A percentile compares a stretch with the other conserved stretches of the same genome.
Evolutionary conservation across 1,284 basidiomycete species (phyloP).

Genomic region (Rhodotorula sp.): DNA sequence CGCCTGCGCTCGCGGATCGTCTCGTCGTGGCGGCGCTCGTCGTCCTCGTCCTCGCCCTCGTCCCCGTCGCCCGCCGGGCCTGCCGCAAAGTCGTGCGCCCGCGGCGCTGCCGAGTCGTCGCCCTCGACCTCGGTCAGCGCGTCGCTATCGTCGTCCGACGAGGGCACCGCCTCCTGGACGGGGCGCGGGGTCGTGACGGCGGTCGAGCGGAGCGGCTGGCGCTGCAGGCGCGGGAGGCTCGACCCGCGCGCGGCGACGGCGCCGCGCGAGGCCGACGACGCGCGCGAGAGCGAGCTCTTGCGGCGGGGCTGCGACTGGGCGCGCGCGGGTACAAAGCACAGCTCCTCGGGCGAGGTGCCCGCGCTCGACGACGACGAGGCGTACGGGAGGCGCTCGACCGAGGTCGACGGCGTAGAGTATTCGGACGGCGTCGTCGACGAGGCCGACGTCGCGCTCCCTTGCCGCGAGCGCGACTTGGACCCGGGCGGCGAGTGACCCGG

Average conservation of each 20-base stretch:
- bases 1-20: constrained; percentile 22
- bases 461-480: constrained; percentile 9
- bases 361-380: constrained; percentile 1
- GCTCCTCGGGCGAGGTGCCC: constrained; percentile 3
- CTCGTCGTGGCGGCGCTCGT: constrained; percentile 23
- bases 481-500: constrained; percentile 1
- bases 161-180: not conserved
- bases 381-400: constrained; percentile 19
- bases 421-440: constrained; percentile 13
- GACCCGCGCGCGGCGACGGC: not conserved
- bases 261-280: not conserved
- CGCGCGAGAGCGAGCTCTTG: not conserved
- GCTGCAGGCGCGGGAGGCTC: not conserved
- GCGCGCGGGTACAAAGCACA: not conserved
- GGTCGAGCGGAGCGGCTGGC: not conserved
- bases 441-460: constrained; percentile 8
- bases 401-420: constrained; percentile 29
- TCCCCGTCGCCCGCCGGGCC: not conserved
- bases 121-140: not conserved
- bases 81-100: not conserved
- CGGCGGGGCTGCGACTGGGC: not conserved
- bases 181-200: constrained; percentile 4
- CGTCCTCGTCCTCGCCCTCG: constrained; percentile 7
- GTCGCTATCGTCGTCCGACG: not conserved
- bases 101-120: not conserved